Percentiles rank a stretch among this genome's conserved stretches.
phyloP scores from a whole-genome alignment of 768 basidiomycete species.

The Dictyophora rubrovolvata region DNA sequence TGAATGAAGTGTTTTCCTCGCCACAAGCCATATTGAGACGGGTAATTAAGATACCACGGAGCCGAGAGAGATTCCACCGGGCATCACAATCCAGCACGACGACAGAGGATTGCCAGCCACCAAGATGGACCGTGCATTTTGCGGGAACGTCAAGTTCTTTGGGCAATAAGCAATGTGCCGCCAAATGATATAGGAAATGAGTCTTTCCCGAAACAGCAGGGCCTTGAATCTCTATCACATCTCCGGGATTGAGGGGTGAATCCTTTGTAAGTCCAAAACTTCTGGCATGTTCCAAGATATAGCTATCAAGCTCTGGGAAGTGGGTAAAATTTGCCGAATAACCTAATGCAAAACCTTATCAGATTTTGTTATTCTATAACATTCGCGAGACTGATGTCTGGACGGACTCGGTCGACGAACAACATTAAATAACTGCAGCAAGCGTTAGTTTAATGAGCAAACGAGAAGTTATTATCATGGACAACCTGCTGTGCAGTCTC shows the following conservation, averaged over 20 bases:
- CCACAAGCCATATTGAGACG: slow-evolving; percentile 25
- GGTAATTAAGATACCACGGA: slow-evolving; percentile 40
- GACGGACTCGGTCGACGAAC: slow-evolving; percentile 29
- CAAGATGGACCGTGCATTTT: slow-evolving; percentile 25
- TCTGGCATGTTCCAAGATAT: slow-evolving; percentile 11
- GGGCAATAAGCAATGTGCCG: slow-evolving; percentile 52
- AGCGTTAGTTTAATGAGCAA: background rate
- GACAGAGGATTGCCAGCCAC: slow-evolving; percentile 56
- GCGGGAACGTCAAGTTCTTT: slow-evolving; percentile 7
- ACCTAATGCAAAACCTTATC: slow-evolving; percentile 15
- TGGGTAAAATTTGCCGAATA: slow-evolving; percentile 21
- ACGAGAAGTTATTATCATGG: background rate
- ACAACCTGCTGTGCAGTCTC: slow-evolving; percentile 9
- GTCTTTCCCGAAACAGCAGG: slow-evolving; percentile 68
- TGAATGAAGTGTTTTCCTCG: background rate
- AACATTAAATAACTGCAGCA: slow-evolving; percentile 31
- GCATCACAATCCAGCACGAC: slow-evolving; percentile 63
- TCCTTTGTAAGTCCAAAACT: background rate
- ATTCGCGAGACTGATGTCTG: slow-evolving; percentile 1
- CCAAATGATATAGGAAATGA: slow-evolving; percentile 59
- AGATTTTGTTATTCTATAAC: background rate
- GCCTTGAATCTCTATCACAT: slow-evolving; percentile 71
- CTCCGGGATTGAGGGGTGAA: slow-evolving; percentile 37
- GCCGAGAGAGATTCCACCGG: slow-evolving; percentile 47
- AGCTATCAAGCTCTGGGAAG: slow-evolving; percentile 26